These are phyloP conservation scores for Ziziphus jujuba DNA, from an alignment of 306 rosid species.

Conservation along the genomic window DNA sequence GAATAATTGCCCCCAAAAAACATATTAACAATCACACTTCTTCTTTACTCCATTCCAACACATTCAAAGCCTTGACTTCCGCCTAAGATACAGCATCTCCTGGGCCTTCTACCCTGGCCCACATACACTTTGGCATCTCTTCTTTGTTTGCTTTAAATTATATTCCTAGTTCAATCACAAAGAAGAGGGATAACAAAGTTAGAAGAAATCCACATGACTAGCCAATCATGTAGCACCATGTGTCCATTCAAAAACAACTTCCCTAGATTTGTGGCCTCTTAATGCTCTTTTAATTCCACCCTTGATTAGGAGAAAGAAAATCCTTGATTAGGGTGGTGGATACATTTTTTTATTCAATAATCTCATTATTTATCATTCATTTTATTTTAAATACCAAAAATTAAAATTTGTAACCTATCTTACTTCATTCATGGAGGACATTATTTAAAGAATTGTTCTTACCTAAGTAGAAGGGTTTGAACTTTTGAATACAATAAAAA, in stretches of 20 bases:
- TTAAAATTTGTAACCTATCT: too few relatives aligned
- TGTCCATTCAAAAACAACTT: neutral
- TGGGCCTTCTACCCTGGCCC: constrained; percentile 1
- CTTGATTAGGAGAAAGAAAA: neutral
- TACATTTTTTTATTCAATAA: too few relatives aligned
- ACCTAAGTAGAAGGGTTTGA: too few relatives aligned
- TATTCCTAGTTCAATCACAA: neutral
- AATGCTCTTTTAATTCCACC: neutral
- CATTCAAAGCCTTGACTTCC: constrained; percentile 40
- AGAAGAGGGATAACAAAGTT: too few relatives aligned
- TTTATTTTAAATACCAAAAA: too few relatives aligned
- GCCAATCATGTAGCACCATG: neutral
- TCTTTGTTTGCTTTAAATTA: neutral
- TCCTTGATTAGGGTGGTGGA: too few relatives aligned
- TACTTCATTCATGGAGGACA: too few relatives aligned
- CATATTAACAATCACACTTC: too few relatives aligned
- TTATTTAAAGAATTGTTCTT: too few relatives aligned
- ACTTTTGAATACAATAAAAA: too few relatives aligned
- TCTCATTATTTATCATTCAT: too few relatives aligned
- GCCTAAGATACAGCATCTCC: constrained; percentile 29
- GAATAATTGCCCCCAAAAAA: too few relatives aligned
- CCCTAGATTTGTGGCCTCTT: neutral
- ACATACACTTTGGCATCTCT: neutral
- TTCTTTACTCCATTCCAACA: neutral
- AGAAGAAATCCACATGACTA: neutral